Conservation (phyloP, 2,329 filamentous ascomycete species). For the Capronia coronata region DNA sequence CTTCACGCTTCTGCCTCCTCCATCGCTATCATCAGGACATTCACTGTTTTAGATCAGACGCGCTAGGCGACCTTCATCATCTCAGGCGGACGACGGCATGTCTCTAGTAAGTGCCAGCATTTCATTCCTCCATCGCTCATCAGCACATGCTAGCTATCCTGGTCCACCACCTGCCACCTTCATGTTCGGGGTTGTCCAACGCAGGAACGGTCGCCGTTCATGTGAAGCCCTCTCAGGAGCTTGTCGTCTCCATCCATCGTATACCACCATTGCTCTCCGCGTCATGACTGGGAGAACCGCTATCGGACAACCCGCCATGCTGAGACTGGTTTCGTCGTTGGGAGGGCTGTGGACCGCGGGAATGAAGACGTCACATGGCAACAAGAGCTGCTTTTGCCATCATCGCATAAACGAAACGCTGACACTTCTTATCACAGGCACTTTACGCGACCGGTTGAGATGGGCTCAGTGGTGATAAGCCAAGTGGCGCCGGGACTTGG, state of each 20-base stretch:
- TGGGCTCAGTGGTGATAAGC: conserved; percentile 56
- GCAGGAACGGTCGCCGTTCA: neutral
- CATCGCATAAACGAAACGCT: conserved; percentile 5
- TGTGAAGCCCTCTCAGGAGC: neutral
- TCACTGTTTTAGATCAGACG: conserved; percentile 9
- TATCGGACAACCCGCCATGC: neutral
- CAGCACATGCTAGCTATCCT: conserved; percentile 25
- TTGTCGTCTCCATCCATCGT: neutral
- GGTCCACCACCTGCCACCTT: conserved; percentile 4
- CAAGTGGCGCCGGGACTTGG: conserved; percentile 69
- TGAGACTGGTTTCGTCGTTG: neutral
- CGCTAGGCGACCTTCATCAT: conserved; percentile 6
- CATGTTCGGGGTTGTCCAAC: neutral
- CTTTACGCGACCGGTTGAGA: conserved; percentile 39
- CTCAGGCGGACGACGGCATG: conserved; percentile 11
- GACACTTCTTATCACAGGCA: conserved; percentile 20
- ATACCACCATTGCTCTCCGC: neutral
- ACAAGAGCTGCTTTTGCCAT: neutral
- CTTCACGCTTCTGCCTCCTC: conserved; percentile 15
- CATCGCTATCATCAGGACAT: conserved; percentile 5
- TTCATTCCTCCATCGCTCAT: conserved; percentile 17
- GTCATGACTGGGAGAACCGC: neutral
- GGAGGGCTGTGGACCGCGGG: neutral
- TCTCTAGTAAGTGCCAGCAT: conserved; percentile 19
- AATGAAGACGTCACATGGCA: neutral